Evolutionary conservation across 23 red algal species (phyloP).

Genomic region (Cyanidiococcus yangmingshanensis): DNA sequence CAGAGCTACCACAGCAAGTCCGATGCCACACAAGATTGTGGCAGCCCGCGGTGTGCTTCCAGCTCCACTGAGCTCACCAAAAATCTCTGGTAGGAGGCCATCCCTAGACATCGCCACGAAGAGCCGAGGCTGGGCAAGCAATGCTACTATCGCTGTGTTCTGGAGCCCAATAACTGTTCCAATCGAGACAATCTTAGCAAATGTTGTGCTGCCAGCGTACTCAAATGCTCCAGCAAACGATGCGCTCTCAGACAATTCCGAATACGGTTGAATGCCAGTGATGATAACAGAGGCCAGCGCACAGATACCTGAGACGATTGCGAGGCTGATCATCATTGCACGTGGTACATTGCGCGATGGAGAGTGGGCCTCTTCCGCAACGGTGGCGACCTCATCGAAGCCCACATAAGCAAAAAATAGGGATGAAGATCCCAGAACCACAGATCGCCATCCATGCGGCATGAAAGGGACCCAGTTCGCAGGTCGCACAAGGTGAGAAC

Average conservation of each 20-base stretch:
- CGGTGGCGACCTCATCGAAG: slow-evolving; percentile 79
- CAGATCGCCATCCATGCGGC: slow-evolving; percentile 53
- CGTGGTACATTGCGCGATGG: slow-evolving; percentile 53
- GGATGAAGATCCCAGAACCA: slow-evolving; percentile 42
- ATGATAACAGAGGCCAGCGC: slow-evolving; percentile 44
- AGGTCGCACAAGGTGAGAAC: slow-evolving; percentile 31
- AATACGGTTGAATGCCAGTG: slow-evolving; percentile 54
- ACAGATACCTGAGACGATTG: slow-evolving; percentile 49
- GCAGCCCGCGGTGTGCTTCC: slow-evolving; percentile 31
- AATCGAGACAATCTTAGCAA: slow-evolving; percentile 43
- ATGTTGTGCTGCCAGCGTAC: slow-evolving; percentile 21
- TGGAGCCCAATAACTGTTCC: slow-evolving; percentile 68
- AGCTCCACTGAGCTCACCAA: slow-evolving; percentile 28
- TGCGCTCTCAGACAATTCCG: slow-evolving; percentile 30
- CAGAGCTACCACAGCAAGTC: slow-evolving; percentile 43
- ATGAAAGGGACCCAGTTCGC: slow-evolving; percentile 62
- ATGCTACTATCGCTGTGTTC: slow-evolving; percentile 54
- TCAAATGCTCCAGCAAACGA: slow-evolving; percentile 68
- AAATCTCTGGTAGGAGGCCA: slow-evolving; percentile 51
- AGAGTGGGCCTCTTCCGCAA: slow-evolving; percentile 61
- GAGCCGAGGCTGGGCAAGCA: slow-evolving; percentile 74
- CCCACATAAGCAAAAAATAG: slow-evolving; percentile 80
- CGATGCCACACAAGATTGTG: slow-evolving; percentile 53
- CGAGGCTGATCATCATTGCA: slow-evolving; percentile 52
- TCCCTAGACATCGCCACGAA: slow-evolving; percentile 76